Conservation (phyloP, 345 rosid genomes). For the Mallotus nudiflorus region DNA sequence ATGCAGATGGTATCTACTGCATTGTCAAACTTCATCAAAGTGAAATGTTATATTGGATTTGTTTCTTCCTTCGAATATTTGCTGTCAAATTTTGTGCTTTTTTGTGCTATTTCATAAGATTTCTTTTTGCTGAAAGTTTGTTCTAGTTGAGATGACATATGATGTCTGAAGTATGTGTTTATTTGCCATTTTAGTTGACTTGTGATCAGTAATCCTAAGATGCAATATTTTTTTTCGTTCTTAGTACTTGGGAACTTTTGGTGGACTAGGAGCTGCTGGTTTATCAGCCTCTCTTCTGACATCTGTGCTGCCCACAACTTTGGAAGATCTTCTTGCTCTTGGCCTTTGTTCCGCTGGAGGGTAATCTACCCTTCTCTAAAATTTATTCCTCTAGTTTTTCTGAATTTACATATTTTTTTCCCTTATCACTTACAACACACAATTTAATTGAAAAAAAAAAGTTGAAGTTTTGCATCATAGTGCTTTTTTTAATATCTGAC, state of each 20-base stretch:
- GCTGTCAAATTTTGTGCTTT: neutral
- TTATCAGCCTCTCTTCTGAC: conserved; percentile 89
- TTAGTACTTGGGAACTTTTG: conserved; percentile 79
- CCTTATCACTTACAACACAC: neutral
- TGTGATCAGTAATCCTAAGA: conserved; percentile 17
- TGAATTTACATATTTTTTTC: neutral
- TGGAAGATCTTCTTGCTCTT: conserved; percentile 94
- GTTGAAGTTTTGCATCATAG: neutral
- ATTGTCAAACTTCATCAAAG: too few relatives aligned
- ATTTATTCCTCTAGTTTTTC: neutral
- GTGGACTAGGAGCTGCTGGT: conserved; percentile 93
- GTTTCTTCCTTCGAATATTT: neutral
- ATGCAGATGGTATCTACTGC: too few relatives aligned
- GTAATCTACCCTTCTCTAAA: conserved; percentile 35
- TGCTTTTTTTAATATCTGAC: conserved; percentile 1
- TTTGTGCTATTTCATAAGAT: neutral
- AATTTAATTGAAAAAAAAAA: too few relatives aligned
- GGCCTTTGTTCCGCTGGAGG: conserved; percentile 98
- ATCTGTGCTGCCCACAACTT: conserved; percentile 74
- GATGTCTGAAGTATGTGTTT: neutral
- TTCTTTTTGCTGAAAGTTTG: neutral
- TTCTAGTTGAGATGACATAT: neutral
- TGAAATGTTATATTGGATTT: neutral
- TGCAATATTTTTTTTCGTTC: conserved; percentile 17
- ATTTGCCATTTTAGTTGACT: neutral